Evolutionary conservation across 169 alveolate genomes (phyloP).

Genomic region (Plasmodium inui): DNA sequence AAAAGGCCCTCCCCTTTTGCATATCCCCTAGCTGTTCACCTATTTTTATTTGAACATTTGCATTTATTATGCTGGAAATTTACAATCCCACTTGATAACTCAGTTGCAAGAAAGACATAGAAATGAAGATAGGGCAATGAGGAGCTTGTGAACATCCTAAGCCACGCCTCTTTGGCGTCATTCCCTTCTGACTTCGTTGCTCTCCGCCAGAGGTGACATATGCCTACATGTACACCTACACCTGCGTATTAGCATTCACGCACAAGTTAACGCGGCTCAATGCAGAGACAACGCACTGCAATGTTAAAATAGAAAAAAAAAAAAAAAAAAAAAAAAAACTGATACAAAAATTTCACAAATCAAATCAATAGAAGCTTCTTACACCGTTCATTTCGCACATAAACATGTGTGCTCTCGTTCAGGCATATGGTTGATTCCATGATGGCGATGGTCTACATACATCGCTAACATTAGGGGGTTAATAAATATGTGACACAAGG

Average conservation of each 20-base stretch:
- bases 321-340: neutral
- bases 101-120: neutral
- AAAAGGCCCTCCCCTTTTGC: neutral
- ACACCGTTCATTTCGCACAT: neutral
- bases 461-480: neutral
- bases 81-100: neutral
- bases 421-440: neutral
- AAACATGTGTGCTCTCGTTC: neutral
- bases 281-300: neutral
- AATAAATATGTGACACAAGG: neutral
- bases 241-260: neutral
- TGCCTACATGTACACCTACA: slow-evolving; percentile 1
- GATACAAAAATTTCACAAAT: neutral
- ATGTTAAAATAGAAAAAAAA: neutral
- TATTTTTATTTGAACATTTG: neutral
- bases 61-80: neutral
- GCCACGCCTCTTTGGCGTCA: neutral
- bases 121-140: neutral
- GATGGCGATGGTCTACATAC: neutral
- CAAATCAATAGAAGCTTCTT: neutral
- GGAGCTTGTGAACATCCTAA: neutral
- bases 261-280: neutral
- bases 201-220: neutral
- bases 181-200: neutral
- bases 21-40: neutral